phyloP scores from a whole-genome alignment of 2,329 filamentous ascomycete species.

The Neofusicoccum sp. region DNA sequence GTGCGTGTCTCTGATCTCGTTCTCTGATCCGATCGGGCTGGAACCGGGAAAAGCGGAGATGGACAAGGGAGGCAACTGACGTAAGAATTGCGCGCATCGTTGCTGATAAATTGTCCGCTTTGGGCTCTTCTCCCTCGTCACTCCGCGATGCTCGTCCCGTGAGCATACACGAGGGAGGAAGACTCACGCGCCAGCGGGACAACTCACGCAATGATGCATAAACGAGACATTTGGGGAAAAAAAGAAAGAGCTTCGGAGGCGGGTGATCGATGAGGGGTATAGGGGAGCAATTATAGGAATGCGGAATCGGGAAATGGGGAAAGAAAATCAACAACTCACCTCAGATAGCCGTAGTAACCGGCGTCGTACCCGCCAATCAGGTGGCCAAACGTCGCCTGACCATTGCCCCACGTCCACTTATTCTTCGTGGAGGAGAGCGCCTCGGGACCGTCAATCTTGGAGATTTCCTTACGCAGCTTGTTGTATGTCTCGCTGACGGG shows the following conservation, averaged over 20 bases:
- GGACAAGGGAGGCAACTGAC: neutral
- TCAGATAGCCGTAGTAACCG: conserved; percentile 67
- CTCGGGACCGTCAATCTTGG: conserved; percentile 72
- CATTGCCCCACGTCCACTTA: conserved; percentile 65
- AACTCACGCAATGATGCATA: neutral
- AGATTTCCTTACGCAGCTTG: conserved; percentile 67
- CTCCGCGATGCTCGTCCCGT: neutral
- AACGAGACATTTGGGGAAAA: neutral
- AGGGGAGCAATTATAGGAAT: neutral
- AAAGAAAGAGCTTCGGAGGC: neutral
- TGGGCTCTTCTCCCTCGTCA: neutral
- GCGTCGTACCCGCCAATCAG: conserved; percentile 83
- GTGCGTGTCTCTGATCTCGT: neutral
- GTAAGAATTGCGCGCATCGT: neutral
- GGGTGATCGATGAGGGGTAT: neutral
- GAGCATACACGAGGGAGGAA: too few species aligned
- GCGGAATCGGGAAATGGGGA: neutral
- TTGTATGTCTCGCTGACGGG: conserved; percentile 70
- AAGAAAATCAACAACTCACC: conserved; percentile 7
- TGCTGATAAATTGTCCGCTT: neutral
- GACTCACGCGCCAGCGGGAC: neutral
- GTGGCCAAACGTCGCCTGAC: conserved; percentile 78
- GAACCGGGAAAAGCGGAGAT: neutral
- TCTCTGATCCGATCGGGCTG: neutral
- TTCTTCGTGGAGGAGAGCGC: conserved; percentile 53